These are phyloP conservation scores for Brettanomyces nanus DNA, from an alignment of 805 yeast genomes.

Conservation along the genomic window DNA sequence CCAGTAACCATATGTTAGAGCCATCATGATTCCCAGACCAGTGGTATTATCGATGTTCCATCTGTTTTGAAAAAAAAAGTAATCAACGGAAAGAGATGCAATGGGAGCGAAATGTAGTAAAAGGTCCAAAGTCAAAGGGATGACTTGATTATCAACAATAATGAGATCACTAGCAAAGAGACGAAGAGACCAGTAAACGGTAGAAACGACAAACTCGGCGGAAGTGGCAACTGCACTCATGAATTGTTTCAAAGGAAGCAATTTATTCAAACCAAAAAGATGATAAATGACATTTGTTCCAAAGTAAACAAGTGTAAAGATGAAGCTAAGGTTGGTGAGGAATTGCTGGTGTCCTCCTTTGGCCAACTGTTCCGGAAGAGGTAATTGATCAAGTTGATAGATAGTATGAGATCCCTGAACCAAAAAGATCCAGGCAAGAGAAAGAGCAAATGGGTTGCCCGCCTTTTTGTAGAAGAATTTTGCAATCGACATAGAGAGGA, in stretches of 20 bases:
- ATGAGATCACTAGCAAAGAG: slow-evolving; percentile 44
- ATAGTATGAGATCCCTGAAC: slow-evolving; percentile 8
- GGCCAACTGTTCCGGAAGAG: slow-evolving; percentile 41
- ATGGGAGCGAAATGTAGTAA: slow-evolving; percentile 56
- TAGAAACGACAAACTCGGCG: slow-evolving; percentile 51
- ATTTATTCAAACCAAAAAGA: slow-evolving; percentile 17
- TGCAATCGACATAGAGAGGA: background rate
- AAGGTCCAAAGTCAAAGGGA: slow-evolving; percentile 47
- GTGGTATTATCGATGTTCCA: slow-evolving; percentile 28
- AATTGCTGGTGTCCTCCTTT: slow-evolving; percentile 67
- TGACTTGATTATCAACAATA: slow-evolving; percentile 26
- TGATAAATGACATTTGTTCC: slow-evolving; percentile 32
- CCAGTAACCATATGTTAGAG: slow-evolving; percentile 45
- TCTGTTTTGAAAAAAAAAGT: slow-evolving; percentile 41
- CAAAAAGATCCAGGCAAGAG: slow-evolving; percentile 1
- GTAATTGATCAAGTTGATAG: slow-evolving; percentile 10
- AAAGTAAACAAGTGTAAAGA: slow-evolving; percentile 37
- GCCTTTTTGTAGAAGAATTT: slow-evolving; percentile 1
- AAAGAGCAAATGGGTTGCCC: slow-evolving; percentile 2
- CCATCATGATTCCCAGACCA: slow-evolving; percentile 33
- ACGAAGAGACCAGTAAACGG: slow-evolving; percentile 63
- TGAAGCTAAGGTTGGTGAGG: slow-evolving; percentile 57
- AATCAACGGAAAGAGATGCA: slow-evolving; percentile 43
- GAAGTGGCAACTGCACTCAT: slow-evolving; percentile 49
- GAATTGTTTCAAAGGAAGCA: slow-evolving; percentile 27